Conservation (phyloP, 768 basidiomycete genomes). For the Boletus rex-veris region DNA sequence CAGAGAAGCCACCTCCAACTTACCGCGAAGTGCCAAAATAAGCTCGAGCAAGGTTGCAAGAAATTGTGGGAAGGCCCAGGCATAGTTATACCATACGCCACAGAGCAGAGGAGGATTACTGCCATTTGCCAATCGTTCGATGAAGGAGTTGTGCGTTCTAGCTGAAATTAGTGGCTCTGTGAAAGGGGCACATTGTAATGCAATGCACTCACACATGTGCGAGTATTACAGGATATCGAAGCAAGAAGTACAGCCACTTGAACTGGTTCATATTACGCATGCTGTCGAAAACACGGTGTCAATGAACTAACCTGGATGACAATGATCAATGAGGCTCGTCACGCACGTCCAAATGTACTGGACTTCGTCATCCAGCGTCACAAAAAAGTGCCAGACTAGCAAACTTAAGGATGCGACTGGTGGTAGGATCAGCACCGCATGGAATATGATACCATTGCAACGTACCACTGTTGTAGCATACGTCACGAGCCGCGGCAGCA, state of each 20-base stretch:
- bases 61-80: background rate
- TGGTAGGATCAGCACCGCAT: background rate
- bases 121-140: slow-evolving; percentile 6
- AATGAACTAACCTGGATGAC: background rate
- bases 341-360: slow-evolving; percentile 25
- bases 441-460: background rate
- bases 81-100: slow-evolving; percentile 13
- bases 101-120: slow-evolving; percentile 12
- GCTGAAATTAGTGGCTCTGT: background rate
- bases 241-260: slow-evolving; percentile 32
- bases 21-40: slow-evolving; percentile 17
- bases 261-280: slow-evolving; percentile 18
- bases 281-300: slow-evolving; percentile 5
- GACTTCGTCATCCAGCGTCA: slow-evolving; percentile 18
- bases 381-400: slow-evolving; percentile 12
- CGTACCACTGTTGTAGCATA: slow-evolving; percentile 14
- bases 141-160: slow-evolving; percentile 16
- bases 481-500: slow-evolving; percentile 2
- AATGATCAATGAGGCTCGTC: background rate
- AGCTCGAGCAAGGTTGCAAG: slow-evolving; percentile 14
- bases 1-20: background rate
- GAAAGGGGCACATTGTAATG: background rate
- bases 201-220: slow-evolving; percentile 19
- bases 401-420: slow-evolving; percentile 14
- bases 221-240: slow-evolving; percentile 22